These are phyloP conservation scores for Sclerotinia sclerotiorum DNA, from an alignment of 2,329 filamentous ascomycete genomes.

Conservation along the genomic window DNA sequence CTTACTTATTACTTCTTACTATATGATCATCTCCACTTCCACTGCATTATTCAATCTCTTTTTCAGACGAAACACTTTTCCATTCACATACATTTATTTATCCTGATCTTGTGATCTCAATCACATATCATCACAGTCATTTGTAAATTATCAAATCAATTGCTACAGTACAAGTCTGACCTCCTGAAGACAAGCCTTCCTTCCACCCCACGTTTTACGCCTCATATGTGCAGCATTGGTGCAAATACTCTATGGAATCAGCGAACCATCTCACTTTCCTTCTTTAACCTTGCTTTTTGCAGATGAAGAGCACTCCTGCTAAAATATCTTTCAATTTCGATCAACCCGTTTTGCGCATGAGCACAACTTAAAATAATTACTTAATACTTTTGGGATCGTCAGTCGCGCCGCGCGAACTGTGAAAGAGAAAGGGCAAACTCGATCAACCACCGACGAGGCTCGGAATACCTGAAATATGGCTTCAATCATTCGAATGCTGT, in stretches of 20 bases:
- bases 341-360: conserved; percentile 18
- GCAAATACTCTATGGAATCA: conserved; percentile 7
- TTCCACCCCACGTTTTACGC: conserved; percentile 21
- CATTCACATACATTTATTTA: not conserved
- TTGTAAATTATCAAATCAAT: conserved; percentile 7
- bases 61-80: not conserved
- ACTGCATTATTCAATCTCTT: not conserved
- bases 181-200: conserved; percentile 21
- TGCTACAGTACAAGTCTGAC: conserved; percentile 5
- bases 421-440: conserved; percentile 7
- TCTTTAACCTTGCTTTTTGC: not conserved
- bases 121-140: not conserved
- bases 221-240: conserved; percentile 20
- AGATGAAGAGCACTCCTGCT: conserved; percentile 15
- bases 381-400: not conserved
- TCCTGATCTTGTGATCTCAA: not conserved
- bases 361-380: conserved; percentile 4
- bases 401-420: conserved; percentile 12
- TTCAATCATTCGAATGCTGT: conserved; percentile 22
- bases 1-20: not conserved
- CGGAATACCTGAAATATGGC: conserved; percentile 11
- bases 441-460: conserved; percentile 12
- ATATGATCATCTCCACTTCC: conserved; percentile 1
- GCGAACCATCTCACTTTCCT: conserved; percentile 7
- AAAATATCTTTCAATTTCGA: conserved; percentile 1